Evolutionary conservation across 177 flowering plant species (phyloP).

Genomic region (Telopea speciosissima): DNA sequence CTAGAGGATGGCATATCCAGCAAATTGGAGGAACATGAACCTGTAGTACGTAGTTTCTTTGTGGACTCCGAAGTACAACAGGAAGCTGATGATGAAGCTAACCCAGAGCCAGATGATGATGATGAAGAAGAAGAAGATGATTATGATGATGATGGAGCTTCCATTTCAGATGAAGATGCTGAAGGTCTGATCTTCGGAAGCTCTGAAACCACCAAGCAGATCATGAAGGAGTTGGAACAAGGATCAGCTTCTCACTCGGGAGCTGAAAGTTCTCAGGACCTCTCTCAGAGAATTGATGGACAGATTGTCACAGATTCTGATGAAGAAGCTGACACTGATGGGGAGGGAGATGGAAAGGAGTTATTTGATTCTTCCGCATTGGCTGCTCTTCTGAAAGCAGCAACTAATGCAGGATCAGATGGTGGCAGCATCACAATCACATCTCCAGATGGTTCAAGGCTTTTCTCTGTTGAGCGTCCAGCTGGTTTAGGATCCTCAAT

Average conservation of each 20-base stretch:
- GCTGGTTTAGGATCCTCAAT: slow-evolving; percentile 79
- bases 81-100: slow-evolving; percentile 21
- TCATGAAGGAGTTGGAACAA: slow-evolving; percentile 63
- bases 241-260: slow-evolving; percentile 36
- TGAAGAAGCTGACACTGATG: slow-evolving; percentile 76
- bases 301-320: slow-evolving; percentile 82
- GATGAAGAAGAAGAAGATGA: slow-evolving; percentile 9
- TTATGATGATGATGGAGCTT: slow-evolving; percentile 34
- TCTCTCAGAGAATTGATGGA: slow-evolving; percentile 54
- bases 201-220: slow-evolving; percentile 60
- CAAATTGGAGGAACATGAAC: not conserved
- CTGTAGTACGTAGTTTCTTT: slow-evolving; percentile 8
- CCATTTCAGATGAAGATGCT: slow-evolving; percentile 40
- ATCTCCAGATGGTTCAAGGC: slow-evolving; percentile 62
- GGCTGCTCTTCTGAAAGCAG: slow-evolving; percentile 91
- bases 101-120: slow-evolving; percentile 16
- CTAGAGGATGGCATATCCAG: slow-evolving; percentile 9
- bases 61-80: slow-evolving; percentile 10
- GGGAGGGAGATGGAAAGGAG: slow-evolving; percentile 67
- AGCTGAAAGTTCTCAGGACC: slow-evolving; percentile 36
- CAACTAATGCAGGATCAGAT: slow-evolving; percentile 53
- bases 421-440: slow-evolving; percentile 51
- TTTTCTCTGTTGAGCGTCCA: slow-evolving; percentile 79
- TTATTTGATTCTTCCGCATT: slow-evolving; percentile 85
- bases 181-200: slow-evolving; percentile 44